Base-by-base conservation (phyloP, 495 filamentous ascomycete species). In the Cairneyella variabilis region DNA sequence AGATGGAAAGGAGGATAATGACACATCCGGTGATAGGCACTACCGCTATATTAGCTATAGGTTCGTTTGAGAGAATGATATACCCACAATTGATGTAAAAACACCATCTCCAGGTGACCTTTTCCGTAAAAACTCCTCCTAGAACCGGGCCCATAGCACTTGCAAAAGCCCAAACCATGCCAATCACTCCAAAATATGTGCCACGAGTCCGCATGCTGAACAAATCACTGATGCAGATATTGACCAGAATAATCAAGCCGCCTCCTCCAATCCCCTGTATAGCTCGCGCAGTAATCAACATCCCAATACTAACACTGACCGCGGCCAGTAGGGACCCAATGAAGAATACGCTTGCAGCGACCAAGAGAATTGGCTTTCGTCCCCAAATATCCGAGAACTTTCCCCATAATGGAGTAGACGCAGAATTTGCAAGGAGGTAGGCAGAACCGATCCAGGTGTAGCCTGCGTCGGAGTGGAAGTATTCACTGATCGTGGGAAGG, bases 311-410 rank as follows among this genome's bases (percentile, higher is more conserved):
- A 27, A 72, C 73, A 16, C 84, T 77, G 27, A 90, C 60, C 1
- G 79, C 90, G 49, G 84, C 82, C 36, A 95, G 73, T 53, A 95
- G 68, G 54, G 83, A 87, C 3, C 85, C 89, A 9, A 90, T 65
- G 58, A 92, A 82, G 72, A 96, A 96, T 21, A 89, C 65, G 20
- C 74, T 69, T 36, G 85, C 88, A 30, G 89, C 87, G 1, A 84
- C 48, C 9, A 96, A 70, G 41, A 95, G 72, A 45, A 93, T 84
- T 2, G 79, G 82, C 62, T 95, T 96, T 21, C 90, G 79, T 0
- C 90, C 90, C 76, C 83, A 95, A 51, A 96, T 92, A 62, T 95
- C 90, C 58, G 79, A 84, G 32, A 91, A 68, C 64, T 90, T 90
- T n/a, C 86, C 89, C 88, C 89, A 91, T 48, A 83, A 72, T 0